Evolutionary conservation across 2,329 filamentous ascomycete genomes (phyloP).

Genomic region (Xylariomycetidae sp.): DNA sequence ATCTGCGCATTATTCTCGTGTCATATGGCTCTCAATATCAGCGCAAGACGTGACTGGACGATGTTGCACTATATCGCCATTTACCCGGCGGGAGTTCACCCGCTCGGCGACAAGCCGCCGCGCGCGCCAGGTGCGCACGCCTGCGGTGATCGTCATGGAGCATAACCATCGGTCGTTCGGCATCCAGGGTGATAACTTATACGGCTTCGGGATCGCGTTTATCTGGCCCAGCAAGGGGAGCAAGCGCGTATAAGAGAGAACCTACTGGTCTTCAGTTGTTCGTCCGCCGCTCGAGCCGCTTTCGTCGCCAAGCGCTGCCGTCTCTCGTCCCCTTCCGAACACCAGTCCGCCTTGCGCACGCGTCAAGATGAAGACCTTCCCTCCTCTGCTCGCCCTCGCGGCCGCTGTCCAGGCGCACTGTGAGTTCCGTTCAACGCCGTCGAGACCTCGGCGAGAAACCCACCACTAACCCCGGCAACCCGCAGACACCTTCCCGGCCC

Average conservation of each 20-base stretch:
- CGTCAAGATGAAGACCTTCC: conserved; percentile 19
- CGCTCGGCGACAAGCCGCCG: conserved; percentile 3
- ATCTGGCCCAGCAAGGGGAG: too few species aligned
- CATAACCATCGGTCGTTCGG: conserved; percentile 2
- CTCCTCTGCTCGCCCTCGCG: conserved; percentile 19
- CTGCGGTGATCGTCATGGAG: conserved; percentile 7
- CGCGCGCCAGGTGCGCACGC: conserved; percentile 3
- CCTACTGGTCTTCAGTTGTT: neutral
- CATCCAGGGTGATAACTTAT: neutral
- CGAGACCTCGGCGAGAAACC: neutral
- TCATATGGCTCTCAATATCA: too few species aligned
- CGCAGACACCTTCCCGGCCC: conserved; percentile 35
- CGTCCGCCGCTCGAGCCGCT: neutral
- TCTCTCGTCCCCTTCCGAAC: neutral
- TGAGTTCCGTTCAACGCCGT: conserved; percentile 14
- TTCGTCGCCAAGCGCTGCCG: neutral
- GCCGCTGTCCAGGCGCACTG: conserved; percentile 32
- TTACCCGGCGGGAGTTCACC: conserved; percentile 8
- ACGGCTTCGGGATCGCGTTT: too few species aligned
- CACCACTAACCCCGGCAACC: conserved; percentile 4
- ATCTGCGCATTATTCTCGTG: too few species aligned
- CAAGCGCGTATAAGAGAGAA: neutral
- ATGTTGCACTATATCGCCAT: conserved; percentile 2
- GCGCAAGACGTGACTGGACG: too few species aligned
- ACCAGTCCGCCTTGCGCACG: neutral